Evolutionary conservation across 2,329 filamentous ascomycete species (phyloP).

Genomic region (Botrytis byssoidea): DNA sequence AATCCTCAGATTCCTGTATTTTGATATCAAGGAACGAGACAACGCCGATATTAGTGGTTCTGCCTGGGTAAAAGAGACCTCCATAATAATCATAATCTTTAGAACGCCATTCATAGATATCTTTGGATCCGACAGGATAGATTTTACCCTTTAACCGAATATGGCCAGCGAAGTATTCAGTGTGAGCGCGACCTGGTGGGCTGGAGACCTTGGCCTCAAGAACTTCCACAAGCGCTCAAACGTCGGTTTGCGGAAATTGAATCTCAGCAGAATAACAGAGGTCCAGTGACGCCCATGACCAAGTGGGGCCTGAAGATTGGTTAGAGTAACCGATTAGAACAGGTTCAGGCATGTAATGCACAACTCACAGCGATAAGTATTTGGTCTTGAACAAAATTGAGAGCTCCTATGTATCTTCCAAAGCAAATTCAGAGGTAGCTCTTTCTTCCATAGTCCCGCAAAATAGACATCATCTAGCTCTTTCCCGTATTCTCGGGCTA

Average conservation of each 20-base stretch:
- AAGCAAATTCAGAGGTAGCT: neutral
- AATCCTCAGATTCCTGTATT: neutral
- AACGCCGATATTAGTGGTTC: too few relatives aligned
- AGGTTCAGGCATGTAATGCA: too few relatives aligned
- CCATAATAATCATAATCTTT: neutral
- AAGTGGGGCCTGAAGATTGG: neutral
- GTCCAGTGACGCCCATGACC: neutral
- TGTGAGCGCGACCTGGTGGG: neutral
- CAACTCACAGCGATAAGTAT: neutral
- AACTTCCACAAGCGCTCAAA: neutral
- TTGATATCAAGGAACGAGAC: neutral
- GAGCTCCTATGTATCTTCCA: fast-evolving
- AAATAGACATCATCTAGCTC: neutral
- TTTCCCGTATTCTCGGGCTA: neutral
- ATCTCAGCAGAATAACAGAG: too few relatives aligned
- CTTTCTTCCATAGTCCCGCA: neutral
- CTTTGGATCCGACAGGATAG: neutral
- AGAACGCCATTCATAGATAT: neutral
- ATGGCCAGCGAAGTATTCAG: neutral
- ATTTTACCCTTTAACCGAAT: neutral
- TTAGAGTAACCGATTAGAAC: neutral
- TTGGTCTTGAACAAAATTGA: too few relatives aligned
- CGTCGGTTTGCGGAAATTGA: too few relatives aligned
- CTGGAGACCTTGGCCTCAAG: neutral
- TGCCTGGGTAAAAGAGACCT: too few relatives aligned